Percentiles rank a stretch among this genome's conserved stretches.
Conservation (phyloP, 192 early-diverging fungal genomes). For the Coemansia guatemalensis region DNA sequence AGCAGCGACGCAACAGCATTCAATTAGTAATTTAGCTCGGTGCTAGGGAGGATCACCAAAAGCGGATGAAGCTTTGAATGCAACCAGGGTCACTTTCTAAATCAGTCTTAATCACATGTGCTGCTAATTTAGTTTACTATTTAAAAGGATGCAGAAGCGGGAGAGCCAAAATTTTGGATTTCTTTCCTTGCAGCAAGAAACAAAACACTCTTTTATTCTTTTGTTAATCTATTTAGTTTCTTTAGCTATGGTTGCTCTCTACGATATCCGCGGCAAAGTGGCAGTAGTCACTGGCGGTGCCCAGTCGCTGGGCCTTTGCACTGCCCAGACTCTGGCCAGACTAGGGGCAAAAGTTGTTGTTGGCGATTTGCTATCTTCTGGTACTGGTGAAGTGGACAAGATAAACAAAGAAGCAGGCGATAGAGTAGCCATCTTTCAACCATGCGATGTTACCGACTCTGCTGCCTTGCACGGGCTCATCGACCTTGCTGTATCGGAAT, state of each 20-base stretch:
- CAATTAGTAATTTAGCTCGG: no score
- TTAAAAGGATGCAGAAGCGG: no score
- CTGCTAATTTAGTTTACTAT: no score
- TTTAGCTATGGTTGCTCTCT: background rate
- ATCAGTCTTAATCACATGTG: no score
- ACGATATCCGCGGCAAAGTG: conserved; percentile 49
- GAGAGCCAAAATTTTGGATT: no score
- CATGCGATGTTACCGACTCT: conserved; percentile 54
- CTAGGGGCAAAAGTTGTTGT: conserved; percentile 61
- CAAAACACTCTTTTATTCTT: background rate
- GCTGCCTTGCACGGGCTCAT: conserved; percentile 34
- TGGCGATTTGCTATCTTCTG: conserved; percentile 48
- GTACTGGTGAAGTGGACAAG: conserved; percentile 20
- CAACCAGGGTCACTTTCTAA: no score
- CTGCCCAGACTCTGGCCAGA: conserved; percentile 53
- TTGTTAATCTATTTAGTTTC: background rate
- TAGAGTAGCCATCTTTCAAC: conserved; percentile 42
- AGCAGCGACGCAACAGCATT: no score
- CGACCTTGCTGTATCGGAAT: conserved; percentile 45
- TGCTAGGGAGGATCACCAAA: no score
- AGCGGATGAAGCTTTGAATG: no score
- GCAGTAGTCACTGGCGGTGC: conserved; percentile 68
- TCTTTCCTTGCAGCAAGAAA: background rate
- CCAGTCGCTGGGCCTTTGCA: conserved; percentile 59
- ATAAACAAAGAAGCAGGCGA: conserved; percentile 32